Conservation (phyloP, 2,329 filamentous ascomycete species). For the Hymenoscyphus salicellus region DNA sequence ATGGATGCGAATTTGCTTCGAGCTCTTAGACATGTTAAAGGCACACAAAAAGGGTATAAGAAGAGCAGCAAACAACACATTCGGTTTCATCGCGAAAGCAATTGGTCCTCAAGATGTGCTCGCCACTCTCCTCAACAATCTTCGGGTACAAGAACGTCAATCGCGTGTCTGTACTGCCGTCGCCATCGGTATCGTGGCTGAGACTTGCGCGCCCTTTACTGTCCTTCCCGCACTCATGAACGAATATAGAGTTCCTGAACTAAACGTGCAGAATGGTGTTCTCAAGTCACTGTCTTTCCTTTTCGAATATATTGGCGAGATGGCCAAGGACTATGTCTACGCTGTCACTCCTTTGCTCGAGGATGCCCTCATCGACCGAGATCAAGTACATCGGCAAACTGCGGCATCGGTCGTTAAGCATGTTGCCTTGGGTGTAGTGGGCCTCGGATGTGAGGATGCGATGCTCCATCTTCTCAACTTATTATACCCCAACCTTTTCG, state of each 20-base stretch:
- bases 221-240: slow-evolving; percentile 99
- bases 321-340: slow-evolving; percentile 99
- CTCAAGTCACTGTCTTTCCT: slow-evolving; percentile 95
- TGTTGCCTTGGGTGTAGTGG: slow-evolving; percentile 94
- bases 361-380: slow-evolving; percentile 93
- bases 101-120: slow-evolving; percentile 97
- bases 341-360: slow-evolving; percentile 93
- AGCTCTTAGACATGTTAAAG: slow-evolving; percentile 98
- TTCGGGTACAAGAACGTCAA: slow-evolving; percentile 95
- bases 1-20: slow-evolving; percentile 99
- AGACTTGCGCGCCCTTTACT: slow-evolving; percentile 97
- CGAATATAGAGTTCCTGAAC: slow-evolving; percentile 95
- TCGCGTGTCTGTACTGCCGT: slow-evolving; percentile 98
- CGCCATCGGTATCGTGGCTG: slow-evolving; percentile 95
- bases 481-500: slow-evolving; percentile 93
- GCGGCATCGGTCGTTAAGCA: slow-evolving; percentile 97
- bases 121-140: slow-evolving; percentile 91
- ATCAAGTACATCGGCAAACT: slow-evolving; percentile 96
- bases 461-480: slow-evolving; percentile 98
- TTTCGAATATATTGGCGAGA: slow-evolving; percentile 98
- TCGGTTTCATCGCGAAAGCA: slow-evolving; percentile 98
- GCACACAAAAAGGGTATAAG: slow-evolving; percentile 99
- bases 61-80: slow-evolving; percentile 97
- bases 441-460: slow-evolving; percentile 93
- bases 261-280: slow-evolving; percentile 98